Base-by-base conservation (phyloP, 441 rosid species). In the Croton laevigatus region DNA sequence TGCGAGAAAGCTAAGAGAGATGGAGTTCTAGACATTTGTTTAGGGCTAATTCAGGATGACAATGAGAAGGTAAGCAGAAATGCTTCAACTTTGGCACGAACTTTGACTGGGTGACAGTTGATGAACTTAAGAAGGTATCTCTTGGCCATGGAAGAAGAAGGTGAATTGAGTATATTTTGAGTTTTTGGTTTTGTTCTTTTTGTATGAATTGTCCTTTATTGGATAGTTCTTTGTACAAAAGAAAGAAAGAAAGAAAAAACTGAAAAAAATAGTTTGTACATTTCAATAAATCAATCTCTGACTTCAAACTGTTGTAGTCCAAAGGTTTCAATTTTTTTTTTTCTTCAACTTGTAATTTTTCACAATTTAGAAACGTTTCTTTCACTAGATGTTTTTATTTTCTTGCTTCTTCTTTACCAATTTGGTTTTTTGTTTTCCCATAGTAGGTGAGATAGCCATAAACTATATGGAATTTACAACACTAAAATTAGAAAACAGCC, bases 41-140 rank as follows among this genome's bases (percentile, higher is more conserved):
- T 81, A 53, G 79, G 85, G 64, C 81, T 91, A 74, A 64, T 86
- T 83, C 85, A 83, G 73, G 90, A 82, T 74, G 96, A 92, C 42
- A 86, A 89, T 78, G 98, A 91, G 76, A 92, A 91, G 87, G 75
- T 91, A 70, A 82, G 88, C 71, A 89, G 88, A 71, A 88, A 86
- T 77, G 91, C 93, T 40, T 76, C 85, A 10, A 83, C 59, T 66
- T 83, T 95, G 79, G 78, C 91, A 53, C 88, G 81, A 72, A 88
- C 85, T 54, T 77, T 92, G 54, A 77, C 78, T 46, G 85, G 87
- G 40, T 65, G 65, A 53, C 42, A 64, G 71, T 45, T 45, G 72
- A 51, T 69, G 71, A 73, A 76, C 59, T 86, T 85, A 91, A 60
- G 0, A 34, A 59, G 70, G 70, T 57, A 32, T 59, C 52, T 65